Base-by-base conservation (phyloP, 2,329 filamentous ascomycete species). In the Trichoderma gracile region DNA sequence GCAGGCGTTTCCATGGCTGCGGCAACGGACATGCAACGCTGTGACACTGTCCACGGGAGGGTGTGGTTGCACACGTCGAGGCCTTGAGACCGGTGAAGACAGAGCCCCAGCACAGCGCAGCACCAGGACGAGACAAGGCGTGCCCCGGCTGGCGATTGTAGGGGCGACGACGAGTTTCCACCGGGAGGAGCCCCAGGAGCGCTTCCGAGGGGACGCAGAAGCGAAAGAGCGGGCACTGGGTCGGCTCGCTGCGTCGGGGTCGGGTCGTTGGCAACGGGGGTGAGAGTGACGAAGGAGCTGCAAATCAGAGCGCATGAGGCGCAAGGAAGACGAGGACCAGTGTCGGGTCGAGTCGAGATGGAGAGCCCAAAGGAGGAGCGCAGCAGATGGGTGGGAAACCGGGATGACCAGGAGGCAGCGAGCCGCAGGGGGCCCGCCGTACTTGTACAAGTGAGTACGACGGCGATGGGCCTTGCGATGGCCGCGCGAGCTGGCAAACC, bases 381-480 rank as follows among this genome's bases (percentile, higher is more conserved):
- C 33, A 60, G 43, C 30, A 62, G 58, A 61, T 33, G 49, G 58
- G 58, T 62, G 58, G 58, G 58, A 62, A 62, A 53, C 58, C 58
- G 58, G 58, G 58, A 62, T 62, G 47, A 61, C 47, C 42, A 58
- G 43, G 45, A 57, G 12, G 56, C 27, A n/a, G 42, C 49, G 56
- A 40, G 25, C 49, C 58, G 49, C 58, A 62, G 58, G 58, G 58
- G 58, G 58, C 40, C 49, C n/a, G n/a, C 55, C 55, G 49, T 62
- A 62, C 49, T 52, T 60, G 63, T 50, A 58, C 46, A 62, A 52
- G 58, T 46, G 38, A 38, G 46, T 46, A 50, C 45, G 50, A 33
- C 42, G 27, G 25, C 19, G 45, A 52, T 30, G 57, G 27, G 49
- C 19, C 9, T 17, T 19, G 27, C 45, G 61, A 63, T 54, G 53